Conservation (phyloP, 768 basidiomycete genomes). For the Pholiota conissans region DNA sequence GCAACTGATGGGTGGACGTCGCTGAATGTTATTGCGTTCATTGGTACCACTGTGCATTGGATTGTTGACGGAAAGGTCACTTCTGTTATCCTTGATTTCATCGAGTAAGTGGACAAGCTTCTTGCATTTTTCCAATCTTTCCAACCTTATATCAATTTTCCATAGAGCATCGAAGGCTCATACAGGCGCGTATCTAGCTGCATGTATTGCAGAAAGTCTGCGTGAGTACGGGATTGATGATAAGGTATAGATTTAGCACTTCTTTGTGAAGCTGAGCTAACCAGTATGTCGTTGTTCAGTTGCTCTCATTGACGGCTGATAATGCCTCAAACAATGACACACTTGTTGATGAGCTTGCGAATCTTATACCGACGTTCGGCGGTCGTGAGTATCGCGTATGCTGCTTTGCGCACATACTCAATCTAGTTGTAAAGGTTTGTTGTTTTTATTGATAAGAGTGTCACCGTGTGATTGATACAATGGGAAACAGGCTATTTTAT, state of each 20-base stretch:
- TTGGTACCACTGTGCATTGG: constrained; percentile 23
- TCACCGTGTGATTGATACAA: too few relatives aligned
- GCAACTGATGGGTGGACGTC: constrained; percentile 29
- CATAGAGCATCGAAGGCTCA: constrained; percentile 11
- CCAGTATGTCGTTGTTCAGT: not conserved
- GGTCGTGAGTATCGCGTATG: not conserved
- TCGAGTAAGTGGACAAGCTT: constrained; percentile 11
- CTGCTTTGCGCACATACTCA: not conserved
- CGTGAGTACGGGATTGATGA: constrained; percentile 24
- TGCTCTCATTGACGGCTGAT: not conserved
- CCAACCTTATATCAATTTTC: not conserved
- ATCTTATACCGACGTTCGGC: not conserved
- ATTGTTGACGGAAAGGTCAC: constrained; percentile 17
- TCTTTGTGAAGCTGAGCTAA: too few relatives aligned
- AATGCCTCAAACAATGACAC: not conserved
- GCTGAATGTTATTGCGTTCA: constrained; percentile 22
- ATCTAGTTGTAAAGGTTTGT: not conserved
- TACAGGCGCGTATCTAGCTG: constrained; percentile 6
- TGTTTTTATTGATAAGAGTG: not conserved
- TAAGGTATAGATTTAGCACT: too few relatives aligned
- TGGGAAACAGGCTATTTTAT: not conserved
- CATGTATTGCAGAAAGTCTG: not conserved
- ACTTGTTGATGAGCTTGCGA: not conserved
- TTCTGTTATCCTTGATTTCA: constrained; percentile 14
- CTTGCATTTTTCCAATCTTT: not conserved